A percentile compares a stretch with the other conserved stretches of the same genome.
These are phyloP conservation scores for Escallonia herrerae DNA, from an alignment of 129 eudicot species.

Conservation along the genomic window DNA sequence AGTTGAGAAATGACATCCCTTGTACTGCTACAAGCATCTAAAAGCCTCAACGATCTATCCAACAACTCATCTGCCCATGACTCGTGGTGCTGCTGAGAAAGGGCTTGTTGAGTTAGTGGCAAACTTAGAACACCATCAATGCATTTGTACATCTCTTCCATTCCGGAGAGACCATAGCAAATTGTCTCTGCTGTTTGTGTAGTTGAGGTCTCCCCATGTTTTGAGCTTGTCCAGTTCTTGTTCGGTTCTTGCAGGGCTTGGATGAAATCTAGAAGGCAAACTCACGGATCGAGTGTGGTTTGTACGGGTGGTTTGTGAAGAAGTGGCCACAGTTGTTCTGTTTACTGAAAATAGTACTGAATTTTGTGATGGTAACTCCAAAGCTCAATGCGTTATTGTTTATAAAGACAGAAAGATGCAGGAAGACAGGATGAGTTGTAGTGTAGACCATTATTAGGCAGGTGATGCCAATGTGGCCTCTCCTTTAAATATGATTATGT, in stretches of 20 bases:
- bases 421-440: too few species aligned
- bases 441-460: too few species aligned
- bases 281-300: neutral
- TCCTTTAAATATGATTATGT: too few species aligned
- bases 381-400: too few species aligned
- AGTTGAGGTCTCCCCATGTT: neutral
- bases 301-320: too few species aligned
- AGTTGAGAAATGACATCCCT: too few species aligned
- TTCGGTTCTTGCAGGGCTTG: neutral
- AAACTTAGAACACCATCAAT: neutral
- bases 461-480: too few species aligned
- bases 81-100: neutral
- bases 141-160: slow-evolving; percentile 3
- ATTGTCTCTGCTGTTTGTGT: neutral
- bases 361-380: too few species aligned
- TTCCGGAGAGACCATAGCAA: neutral
- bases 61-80: neutral
- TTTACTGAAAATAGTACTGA: too few species aligned
- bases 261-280: neutral
- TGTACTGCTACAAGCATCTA: neutral
- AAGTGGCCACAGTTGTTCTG: too few species aligned
- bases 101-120: neutral
- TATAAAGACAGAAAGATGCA: too few species aligned
- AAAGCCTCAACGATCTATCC: neutral
- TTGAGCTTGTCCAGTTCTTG: neutral